Evolutionary conservation across 495 filamentous ascomycete genomes (phyloP).

Genomic region (Aspergillus wentii): DNA sequence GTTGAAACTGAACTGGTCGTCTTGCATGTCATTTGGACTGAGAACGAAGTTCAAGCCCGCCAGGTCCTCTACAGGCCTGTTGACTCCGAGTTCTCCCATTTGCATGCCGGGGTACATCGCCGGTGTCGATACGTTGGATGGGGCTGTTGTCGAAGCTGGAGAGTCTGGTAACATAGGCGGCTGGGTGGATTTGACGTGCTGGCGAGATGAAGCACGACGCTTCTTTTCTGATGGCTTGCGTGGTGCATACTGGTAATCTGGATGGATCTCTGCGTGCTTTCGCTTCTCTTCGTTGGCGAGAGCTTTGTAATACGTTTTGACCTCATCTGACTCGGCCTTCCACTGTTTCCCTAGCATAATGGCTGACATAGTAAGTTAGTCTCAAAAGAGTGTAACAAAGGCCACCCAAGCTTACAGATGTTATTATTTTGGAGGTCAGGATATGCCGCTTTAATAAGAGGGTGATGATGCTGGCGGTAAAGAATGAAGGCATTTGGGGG

Average conservation of each 20-base stretch:
- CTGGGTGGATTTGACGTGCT: conserved; percentile 4
- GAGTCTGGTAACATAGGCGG: neutral
- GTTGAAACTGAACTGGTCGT: conserved; percentile 8
- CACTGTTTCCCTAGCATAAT: conserved; percentile 40
- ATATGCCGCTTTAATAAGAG: conserved; percentile 24
- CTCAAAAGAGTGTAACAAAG: neutral
- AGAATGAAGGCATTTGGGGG: conserved; percentile 44
- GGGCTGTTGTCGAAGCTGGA: conserved; percentile 1
- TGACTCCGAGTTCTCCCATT: neutral
- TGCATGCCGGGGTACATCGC: conserved; percentile 5
- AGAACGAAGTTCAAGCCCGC: conserved; percentile 1
- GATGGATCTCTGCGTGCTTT: conserved; percentile 36
- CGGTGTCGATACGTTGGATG: conserved; percentile 4
- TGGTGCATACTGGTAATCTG: conserved; percentile 45
- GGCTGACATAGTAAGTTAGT: conserved; percentile 28
- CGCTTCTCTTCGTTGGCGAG: conserved; percentile 33
- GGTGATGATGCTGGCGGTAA: conserved; percentile 38
- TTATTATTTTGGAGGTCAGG: conserved; percentile 38
- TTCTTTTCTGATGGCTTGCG: conserved; percentile 45
- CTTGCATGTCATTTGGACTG: neutral
- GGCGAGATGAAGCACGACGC: conserved; percentile 23
- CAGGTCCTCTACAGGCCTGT: neutral
- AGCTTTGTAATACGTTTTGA: conserved; percentile 26
- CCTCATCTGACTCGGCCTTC: conserved; percentile 27
- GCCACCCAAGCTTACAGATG: conserved; percentile 36